phyloP scores from a whole-genome alignment of 108 stramenopile species.

The Cylindrotheca fusiformis region DNA sequence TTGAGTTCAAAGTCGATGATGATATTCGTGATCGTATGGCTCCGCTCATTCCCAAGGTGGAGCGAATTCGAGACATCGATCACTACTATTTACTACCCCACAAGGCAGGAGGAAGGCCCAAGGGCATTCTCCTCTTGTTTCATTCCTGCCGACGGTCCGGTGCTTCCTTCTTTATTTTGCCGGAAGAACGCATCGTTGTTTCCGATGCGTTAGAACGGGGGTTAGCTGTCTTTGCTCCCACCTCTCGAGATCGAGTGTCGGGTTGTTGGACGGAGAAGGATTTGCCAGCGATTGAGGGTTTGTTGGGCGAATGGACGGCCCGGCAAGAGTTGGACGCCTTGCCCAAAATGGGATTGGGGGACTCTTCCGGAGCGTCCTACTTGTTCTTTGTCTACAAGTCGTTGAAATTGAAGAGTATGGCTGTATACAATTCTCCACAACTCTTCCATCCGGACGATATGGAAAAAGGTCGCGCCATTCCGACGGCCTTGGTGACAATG shows the following conservation, averaged over 20 bases:
- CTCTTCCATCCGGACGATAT: neutral
- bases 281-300: slow-evolving; percentile 1
- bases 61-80: slow-evolving; percentile 3
- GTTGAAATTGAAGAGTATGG: slow-evolving; percentile 26
- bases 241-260: slow-evolving; percentile 22
- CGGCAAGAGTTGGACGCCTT: slow-evolving; percentile 6
- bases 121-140: slow-evolving; percentile 26
- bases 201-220: slow-evolving; percentile 19
- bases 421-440: slow-evolving; percentile 26
- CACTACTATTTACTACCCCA: slow-evolving; percentile 27
- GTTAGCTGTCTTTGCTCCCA: slow-evolving; percentile 31
- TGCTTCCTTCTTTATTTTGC: slow-evolving; percentile 27
- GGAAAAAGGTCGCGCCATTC: slow-evolving; percentile 1
- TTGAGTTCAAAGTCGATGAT: neutral
- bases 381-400: slow-evolving; percentile 11
- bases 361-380: slow-evolving; percentile 29
- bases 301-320: slow-evolving; percentile 16
- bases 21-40: neutral
- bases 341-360: slow-evolving; percentile 23
- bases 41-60: slow-evolving; percentile 10
- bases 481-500: slow-evolving; percentile 30
- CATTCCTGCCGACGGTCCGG: slow-evolving; percentile 36
- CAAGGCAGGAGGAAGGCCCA: slow-evolving; percentile 12
- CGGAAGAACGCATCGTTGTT: slow-evolving; percentile 36
- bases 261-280: slow-evolving; percentile 27